Base-by-base conservation (phyloP, 73 alveolate genomes). In the Paramecium primaurelia region DNA sequence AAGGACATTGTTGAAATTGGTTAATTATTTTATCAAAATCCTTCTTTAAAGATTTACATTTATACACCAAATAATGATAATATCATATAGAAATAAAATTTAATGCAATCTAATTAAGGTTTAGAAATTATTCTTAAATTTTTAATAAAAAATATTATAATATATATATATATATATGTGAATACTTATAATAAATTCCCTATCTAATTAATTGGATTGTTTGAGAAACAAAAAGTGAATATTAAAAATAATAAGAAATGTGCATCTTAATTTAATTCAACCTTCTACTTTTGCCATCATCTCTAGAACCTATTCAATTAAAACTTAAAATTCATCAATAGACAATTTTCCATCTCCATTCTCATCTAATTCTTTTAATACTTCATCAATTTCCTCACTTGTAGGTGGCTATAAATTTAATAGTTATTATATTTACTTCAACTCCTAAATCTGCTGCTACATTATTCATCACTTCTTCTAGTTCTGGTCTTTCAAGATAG, bases 301-400 rank as follows among this genome's bases (percentile, higher is more conserved):
- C 69, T 69, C 85, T 49, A 95, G 93, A 32, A 95, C 98, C 47
- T 93, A 37, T 75, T 75, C 94, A 54, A 95, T 95, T 20, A 94
- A 92, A 51, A 83, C 93, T 22, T 91, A 92, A 68, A 95, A 94
- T 80, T 94, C 96, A 22, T 92, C 96, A 59, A 92, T 86, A 14
- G 95, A 87, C 16, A 95, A 95, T 75, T 88, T 95, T 83, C 93
- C 95, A 88, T 95, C 98, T 44, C 85, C 89, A 92, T 95, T 92
- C 77, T 94, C 96, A 92, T 95, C 98, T n/a, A 95, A 86, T 80
- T 95, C 97, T 83, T 94, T 95, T 14, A 95, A 92, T 16, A 95
- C 97, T 42, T 94, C 98, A 45, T 94, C 97, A n/a, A 95, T 95
- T 60, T 94, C 97, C 6, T 94, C 94, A 34, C 93, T 95, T 12